These are phyloP conservation scores for Schoenoplectus triqueter DNA, from an alignment of 202 grass and related monocot genomes.

Conservation along the genomic window DNA sequence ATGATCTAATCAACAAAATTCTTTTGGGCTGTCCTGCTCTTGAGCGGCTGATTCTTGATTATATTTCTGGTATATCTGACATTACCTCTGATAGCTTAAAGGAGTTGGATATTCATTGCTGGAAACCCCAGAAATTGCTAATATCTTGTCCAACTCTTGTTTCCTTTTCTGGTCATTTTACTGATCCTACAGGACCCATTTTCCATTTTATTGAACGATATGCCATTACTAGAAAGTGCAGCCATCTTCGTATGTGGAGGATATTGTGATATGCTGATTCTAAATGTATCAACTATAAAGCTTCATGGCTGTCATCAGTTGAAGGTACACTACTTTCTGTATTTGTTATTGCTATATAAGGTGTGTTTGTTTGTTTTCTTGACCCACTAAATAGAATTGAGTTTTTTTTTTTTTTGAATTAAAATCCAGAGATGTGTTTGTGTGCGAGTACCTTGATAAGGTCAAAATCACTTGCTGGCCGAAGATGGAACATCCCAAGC, in stretches of 20 bases:
- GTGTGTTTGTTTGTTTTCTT: background rate
- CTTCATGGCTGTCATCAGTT: background rate
- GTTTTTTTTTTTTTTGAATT: background rate
- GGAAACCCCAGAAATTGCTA: background rate
- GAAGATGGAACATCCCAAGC: background rate
- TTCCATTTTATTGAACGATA: conserved; percentile 1
- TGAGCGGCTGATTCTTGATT: background rate
- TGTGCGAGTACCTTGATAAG: background rate
- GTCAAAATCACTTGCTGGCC: background rate
- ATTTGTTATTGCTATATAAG: background rate
- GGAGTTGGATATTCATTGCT: background rate
- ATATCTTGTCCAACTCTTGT: conserved; percentile 5
- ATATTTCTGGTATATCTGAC: background rate
- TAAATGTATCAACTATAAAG: background rate
- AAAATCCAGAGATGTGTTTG: background rate
- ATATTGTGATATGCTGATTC: background rate
- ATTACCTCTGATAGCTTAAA: conserved; percentile 5
- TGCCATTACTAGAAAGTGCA: background rate
- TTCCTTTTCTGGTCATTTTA: background rate
- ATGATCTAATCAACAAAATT: background rate
- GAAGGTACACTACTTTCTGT: background rate
- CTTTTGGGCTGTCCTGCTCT: background rate
- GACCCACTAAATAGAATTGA: background rate
- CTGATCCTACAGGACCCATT: no score
- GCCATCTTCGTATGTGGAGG: background rate